Evolutionary conservation across 192 early-diverging fungal genomes (phyloP), one percentile per base, ranked within the genome.

Genomic region (Backusella mclennaniae): DNA sequence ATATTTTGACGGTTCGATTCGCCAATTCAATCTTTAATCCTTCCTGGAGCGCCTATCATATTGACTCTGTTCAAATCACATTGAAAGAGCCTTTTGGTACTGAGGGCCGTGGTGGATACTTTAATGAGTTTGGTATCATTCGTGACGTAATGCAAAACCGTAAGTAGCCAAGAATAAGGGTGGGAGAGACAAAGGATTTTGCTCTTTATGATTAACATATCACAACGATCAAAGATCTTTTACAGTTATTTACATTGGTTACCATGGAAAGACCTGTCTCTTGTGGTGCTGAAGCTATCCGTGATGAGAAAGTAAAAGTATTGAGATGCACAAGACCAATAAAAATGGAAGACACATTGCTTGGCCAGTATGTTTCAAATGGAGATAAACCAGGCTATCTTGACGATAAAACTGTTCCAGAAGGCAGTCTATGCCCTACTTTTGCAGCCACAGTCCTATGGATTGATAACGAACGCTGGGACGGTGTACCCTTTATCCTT

Each of bases 11-110:
- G 7, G 83, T 98, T 72, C 89, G 96, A 69, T 97, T 98, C 79
- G 79, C 93, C 73, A 97, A 96, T 85, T 86, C 93, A 15, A 93
- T 97, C 78, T 95, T 96, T 81, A 90, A 92, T 73, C 87, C 92
- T 8, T 88, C 95, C 79, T 98, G 96, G 96, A 90, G 94, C 84
- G 88, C 90, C 63, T 77, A 89, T 52, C 89, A 93, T 79, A 96
- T 98, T 74, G 84, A 90, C 73, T 96, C 97, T 67, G 91, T 98
- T 19, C 95, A 97, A 86, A 95, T 98, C 84, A 96, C 94, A 1
- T 96, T 98, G 87, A 98, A 98, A 81, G 97, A 98, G 85, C 89
- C 92, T 69, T 94, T 98, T 84, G 97, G 97, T 39, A 96, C 97
- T 17, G 93, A 98, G 85, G 97, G 97, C 15, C 92, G 97, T 75